A percentile compares a stretch with the other conserved stretches of the same genome.
phyloP scores from a whole-genome alignment of 352 stramenopile species.

The Pythium coloratum region DNA sequence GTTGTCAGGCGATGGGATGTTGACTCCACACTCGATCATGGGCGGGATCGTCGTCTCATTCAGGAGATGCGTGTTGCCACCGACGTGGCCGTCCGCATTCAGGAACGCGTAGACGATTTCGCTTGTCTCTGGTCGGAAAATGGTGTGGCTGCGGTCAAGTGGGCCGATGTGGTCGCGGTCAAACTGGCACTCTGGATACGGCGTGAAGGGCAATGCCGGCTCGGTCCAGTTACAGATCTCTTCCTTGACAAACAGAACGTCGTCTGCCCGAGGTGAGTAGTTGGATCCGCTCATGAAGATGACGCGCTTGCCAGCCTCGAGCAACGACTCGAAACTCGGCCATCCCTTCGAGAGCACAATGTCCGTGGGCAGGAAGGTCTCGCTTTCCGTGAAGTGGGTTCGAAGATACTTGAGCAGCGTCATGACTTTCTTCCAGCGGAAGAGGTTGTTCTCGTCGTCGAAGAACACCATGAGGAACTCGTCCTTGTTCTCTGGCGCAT shows the following conservation, averaged over 20 bases:
- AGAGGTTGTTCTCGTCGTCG: constrained; percentile 71
- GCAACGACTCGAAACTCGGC: constrained; percentile 66
- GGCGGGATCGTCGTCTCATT: constrained; percentile 65
- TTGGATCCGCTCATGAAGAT: constrained; percentile 80
- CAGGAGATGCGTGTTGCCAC: constrained; percentile 64
- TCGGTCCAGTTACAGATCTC: constrained; percentile 81
- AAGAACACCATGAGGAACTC: constrained; percentile 87
- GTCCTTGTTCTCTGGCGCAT: constrained; percentile 47
- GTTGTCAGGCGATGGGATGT: constrained; percentile 81
- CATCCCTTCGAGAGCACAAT: constrained; percentile 48
- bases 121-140: constrained; percentile 82
- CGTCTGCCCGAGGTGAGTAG: constrained; percentile 59
- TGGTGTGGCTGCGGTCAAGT: constrained; percentile 46
- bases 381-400: constrained; percentile 50
- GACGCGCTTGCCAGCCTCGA: constrained; percentile 61
- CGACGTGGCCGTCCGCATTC: constrained; percentile 74
- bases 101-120: constrained; percentile 85
- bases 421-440: constrained; percentile 79
- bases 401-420: constrained; percentile 69
- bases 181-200: constrained; percentile 67
- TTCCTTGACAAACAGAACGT: constrained; percentile 78
- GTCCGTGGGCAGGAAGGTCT: constrained; percentile 70
- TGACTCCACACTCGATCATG: constrained; percentile 69
- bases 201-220: constrained; percentile 52
- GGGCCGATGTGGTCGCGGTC: constrained; percentile 40